These are phyloP conservation scores for Malus fusca DNA, from an alignment of 306 rosid genomes.

Conservation along the genomic window DNA sequence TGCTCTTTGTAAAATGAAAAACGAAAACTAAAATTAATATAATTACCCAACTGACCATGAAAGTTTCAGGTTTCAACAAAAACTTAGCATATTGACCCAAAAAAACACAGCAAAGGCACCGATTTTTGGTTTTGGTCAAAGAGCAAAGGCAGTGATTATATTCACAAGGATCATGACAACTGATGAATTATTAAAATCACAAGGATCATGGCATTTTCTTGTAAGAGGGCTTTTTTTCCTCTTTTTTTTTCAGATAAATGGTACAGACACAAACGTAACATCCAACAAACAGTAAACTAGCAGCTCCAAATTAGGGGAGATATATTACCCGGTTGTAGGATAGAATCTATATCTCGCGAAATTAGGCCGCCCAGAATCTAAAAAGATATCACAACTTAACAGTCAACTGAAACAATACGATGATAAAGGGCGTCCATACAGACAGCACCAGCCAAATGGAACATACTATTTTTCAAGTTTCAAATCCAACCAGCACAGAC, in stretches of 20 bases:
- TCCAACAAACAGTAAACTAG: background rate
- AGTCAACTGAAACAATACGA: background rate
- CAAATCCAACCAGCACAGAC: background rate
- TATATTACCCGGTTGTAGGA: background rate
- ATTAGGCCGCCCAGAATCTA: background rate
- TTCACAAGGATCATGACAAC: background rate
- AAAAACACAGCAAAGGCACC: too few relatives aligned
- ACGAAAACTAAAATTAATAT: too few relatives aligned
- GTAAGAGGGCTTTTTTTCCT: background rate
- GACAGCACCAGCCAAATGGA: background rate
- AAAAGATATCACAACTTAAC: background rate
- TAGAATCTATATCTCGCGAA: too few relatives aligned
- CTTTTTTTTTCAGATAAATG: background rate
- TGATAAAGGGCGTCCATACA: too few relatives aligned
- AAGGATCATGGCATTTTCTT: background rate
- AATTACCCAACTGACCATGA: too few relatives aligned
- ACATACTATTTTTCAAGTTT: background rate
- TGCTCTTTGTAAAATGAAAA: too few relatives aligned
- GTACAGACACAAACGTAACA: background rate
- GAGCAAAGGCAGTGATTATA: background rate
- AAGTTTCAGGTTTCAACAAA: background rate
- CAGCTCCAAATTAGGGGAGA: background rate
- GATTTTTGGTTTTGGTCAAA: too few relatives aligned
- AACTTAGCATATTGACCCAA: background rate
- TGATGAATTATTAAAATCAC: background rate